A percentile compares a stretch with the other conserved stretches of the same genome.
Evolutionary conservation across 225 moss, liverwort and hornwort genomes (phyloP).

Genomic region (Pseudisothecium myosuroides): DNA sequence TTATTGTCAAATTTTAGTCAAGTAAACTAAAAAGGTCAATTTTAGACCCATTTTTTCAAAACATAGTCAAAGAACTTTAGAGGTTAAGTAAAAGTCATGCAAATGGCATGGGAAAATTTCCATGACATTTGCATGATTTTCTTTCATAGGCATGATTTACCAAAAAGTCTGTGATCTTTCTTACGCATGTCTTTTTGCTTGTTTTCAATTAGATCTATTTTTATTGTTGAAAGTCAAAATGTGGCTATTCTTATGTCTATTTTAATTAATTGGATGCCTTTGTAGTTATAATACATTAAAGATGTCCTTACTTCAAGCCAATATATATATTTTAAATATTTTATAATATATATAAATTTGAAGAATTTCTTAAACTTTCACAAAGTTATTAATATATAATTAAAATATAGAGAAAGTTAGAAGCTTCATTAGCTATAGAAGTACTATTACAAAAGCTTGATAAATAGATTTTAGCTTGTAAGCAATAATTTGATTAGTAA

Average conservation of each 20-base stretch:
- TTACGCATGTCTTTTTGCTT: neutral
- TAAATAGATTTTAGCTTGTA: neutral
- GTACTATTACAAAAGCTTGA: neutral
- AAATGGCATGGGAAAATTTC: neutral
- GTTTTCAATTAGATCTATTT: neutral
- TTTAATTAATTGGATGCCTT: neutral
- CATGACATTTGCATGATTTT: neutral
- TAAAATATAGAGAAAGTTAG: neutral
- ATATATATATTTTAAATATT: neutral
- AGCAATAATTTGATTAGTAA: neutral
- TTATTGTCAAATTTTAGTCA: neutral
- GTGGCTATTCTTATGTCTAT: neutral
- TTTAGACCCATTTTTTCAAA: neutral
- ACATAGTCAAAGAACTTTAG: neutral
- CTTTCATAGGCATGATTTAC: neutral
- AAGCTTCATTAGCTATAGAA: neutral
- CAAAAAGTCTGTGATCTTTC: neutral
- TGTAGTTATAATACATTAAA: neutral
- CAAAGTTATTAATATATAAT: neutral
- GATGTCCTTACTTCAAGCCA: neutral
- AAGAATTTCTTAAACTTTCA: neutral
- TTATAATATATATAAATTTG: neutral
- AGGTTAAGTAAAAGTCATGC: neutral
- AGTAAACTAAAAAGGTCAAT: neutral
- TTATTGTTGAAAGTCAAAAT: neutral